These are phyloP conservation scores for Eucalyptus pauciflora DNA, from an alignment of 345 rosid species.

Conservation along the genomic window DNA sequence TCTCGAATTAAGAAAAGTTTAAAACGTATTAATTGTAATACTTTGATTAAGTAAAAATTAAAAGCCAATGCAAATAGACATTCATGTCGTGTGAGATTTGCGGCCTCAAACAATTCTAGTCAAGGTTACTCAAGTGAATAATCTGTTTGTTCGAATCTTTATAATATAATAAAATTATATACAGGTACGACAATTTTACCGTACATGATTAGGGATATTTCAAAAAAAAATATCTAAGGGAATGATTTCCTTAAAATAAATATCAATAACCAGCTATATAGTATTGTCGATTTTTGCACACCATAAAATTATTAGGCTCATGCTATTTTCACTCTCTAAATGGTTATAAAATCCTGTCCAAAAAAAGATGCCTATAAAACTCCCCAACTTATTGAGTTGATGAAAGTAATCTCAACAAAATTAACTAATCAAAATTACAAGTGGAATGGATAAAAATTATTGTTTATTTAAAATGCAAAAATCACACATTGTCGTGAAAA, in stretches of 20 bases:
- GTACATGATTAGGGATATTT: not conserved
- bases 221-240: not conserved
- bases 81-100: not conserved
- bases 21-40: not conserved
- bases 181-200: not conserved
- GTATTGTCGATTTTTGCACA: not conserved
- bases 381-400: not conserved
- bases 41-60: not conserved
- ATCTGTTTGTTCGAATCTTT: not conserved
- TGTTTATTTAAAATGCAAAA: not conserved
- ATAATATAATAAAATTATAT: not conserved
- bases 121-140: not conserved
- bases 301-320: not conserved
- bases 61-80: not conserved
- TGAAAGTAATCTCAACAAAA: not conserved
- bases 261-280: not conserved
- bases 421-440: not conserved
- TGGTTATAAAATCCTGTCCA: not conserved
- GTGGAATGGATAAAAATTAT: not conserved
- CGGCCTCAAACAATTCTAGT: not conserved
- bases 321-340: not conserved
- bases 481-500: not conserved
- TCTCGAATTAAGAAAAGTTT: not conserved
- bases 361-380: not conserved
- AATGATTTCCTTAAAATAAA: not conserved